These are phyloP conservation scores for Salvia splendens DNA, from an alignment of 257 asterid genomes.

Conservation along the genomic window DNA sequence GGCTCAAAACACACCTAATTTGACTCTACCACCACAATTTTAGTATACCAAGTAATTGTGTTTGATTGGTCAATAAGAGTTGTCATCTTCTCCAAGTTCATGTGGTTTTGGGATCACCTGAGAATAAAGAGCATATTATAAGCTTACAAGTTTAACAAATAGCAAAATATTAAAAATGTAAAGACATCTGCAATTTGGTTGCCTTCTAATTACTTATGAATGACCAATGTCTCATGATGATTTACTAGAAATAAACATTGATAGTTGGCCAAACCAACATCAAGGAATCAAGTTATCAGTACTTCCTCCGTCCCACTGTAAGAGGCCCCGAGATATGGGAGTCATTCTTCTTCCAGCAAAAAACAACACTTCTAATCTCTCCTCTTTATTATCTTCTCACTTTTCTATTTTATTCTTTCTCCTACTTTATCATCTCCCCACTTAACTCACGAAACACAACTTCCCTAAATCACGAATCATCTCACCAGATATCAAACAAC, in stretches of 20 bases:
- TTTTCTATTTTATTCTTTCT: no score
- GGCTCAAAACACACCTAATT: background rate
- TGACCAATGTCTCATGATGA: background rate
- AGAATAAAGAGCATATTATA: no score
- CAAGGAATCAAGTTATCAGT: background rate
- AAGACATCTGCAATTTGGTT: background rate
- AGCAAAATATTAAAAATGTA: background rate
- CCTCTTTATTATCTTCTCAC: no score
- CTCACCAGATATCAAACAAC: conserved; percentile 17
- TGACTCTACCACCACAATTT: conserved; percentile 20
- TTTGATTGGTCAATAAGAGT: conserved; percentile 7
- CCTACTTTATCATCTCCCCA: no score
- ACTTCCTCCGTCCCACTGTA: background rate
- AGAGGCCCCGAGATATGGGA: background rate
- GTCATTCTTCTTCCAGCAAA: no score
- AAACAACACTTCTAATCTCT: no score
- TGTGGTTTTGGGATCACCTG: conserved; percentile 27
- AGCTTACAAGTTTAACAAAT: no score
- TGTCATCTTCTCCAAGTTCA: conserved; percentile 5
- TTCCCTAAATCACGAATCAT: background rate
- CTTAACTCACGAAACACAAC: no score
- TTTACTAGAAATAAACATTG: background rate
- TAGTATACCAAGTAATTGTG: conserved; percentile 3
- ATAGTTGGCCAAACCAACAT: background rate
- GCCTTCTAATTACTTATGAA: background rate